Base-by-base conservation (phyloP, 768 basidiomycete genomes). In the Dictyophora rubrovolvata region DNA sequence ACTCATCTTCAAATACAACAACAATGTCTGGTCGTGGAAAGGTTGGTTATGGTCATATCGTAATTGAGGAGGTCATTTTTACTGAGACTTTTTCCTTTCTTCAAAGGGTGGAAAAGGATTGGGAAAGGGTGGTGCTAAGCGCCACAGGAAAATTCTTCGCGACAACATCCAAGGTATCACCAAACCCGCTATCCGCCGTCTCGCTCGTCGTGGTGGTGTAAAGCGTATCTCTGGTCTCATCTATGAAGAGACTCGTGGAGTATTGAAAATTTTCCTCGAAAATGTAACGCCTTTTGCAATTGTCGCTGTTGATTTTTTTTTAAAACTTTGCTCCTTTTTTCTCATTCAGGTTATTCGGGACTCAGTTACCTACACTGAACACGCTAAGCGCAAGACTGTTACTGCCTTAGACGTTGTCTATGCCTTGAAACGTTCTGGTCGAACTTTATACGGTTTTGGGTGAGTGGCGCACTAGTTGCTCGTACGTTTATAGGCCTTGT, bases 61-160 rank as follows among this genome's bases (percentile, higher is more conserved):
- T n/a, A n/a, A n/a, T 3, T 23, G 58, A 28, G 33, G 58, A 28
- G 33, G 18, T 50, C 2, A 28, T 50, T 33, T 1, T 11, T 7
- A 8, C 12, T 36, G 36, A n/a, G 21, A 59, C 33, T 33, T 46
- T 28, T 28, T 14, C 23, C 10, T 3, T 10, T 16, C 52, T 34
- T 22, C 53, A 51, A 12, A 34, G 54, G 58, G 37, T 33, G 53
- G 56, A 23, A 66, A 85, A 83, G 85, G 85, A 66, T 84, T 86
- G 71, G 85, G 85, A 72, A 87, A 86, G 75, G 84, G 85, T 66
- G 85, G 85, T 70, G 86, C 85, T 56, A 87, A 86, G 75, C 83
- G 85, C 70, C 84, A 87, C 71, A 82, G 85, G 69, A 86, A 86
- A 75, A 86, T 88, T 74, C 80, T 87, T 65, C 84, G 86, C 62